These are phyloP conservation scores for Cordyceps cicadae DNA, from an alignment of 2,329 filamentous ascomycete genomes.

Conservation along the genomic window DNA sequence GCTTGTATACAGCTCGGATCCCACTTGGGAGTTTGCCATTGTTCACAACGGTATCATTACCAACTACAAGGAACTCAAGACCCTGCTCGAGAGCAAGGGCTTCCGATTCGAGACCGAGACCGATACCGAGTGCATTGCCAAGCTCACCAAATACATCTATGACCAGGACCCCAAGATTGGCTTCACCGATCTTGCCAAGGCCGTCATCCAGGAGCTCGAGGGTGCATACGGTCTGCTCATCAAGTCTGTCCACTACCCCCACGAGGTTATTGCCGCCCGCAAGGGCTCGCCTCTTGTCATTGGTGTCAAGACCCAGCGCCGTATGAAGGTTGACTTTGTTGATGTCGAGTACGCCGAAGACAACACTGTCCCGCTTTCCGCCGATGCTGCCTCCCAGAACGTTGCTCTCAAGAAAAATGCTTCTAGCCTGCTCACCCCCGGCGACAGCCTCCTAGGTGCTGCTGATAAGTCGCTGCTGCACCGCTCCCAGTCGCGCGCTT, in stretches of 20 bases:
- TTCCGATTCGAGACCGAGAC: conserved; percentile 99
- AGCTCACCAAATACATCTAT: conserved; percentile 96
- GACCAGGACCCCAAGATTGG: conserved; percentile 89
- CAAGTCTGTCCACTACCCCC: conserved; percentile 97
- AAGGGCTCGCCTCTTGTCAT: conserved; percentile 98
- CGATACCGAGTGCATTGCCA: conserved; percentile 98
- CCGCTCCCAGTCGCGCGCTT: conserved; percentile 95
- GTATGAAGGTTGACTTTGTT: conserved; percentile 99
- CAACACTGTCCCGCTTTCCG: conserved; percentile 63
- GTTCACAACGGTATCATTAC: conserved; percentile 99
- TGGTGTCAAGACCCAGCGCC: conserved; percentile 91
- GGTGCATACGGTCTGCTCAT: conserved; percentile 94
- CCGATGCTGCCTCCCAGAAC: conserved; percentile 92
- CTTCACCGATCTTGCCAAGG: conserved; percentile 94
- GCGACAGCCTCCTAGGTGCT: conserved; percentile 61
- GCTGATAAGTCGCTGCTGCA: conserved; percentile 97
- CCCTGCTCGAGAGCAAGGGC: conserved; percentile 84
- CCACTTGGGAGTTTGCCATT: conserved; percentile 90
- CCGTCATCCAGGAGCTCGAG: conserved; percentile 96
- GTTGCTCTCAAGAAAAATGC: conserved; percentile 88
- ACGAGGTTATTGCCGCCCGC: conserved; percentile 94
- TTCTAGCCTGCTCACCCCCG: conserved; percentile 58
- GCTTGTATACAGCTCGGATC: conserved; percentile 62
- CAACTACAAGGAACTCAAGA: conserved; percentile 99
- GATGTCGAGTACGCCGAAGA: conserved; percentile 96